Conservation (phyloP, 2,329 filamentous ascomycete genomes). For the Colletotrichum sp. region DNA sequence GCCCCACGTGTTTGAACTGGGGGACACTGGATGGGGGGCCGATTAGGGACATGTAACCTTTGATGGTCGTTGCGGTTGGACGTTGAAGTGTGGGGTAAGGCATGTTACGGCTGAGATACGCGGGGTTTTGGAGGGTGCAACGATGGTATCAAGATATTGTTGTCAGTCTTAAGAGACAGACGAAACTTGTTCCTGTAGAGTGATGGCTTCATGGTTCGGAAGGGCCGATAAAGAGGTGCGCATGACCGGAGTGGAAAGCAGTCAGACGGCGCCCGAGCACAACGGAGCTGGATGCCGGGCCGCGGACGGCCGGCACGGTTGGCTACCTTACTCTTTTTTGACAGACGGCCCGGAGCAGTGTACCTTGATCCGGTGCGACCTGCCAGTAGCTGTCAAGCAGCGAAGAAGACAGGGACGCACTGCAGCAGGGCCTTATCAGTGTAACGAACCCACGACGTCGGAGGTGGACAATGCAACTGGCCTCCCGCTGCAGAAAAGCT, state of each 20-base stretch:
- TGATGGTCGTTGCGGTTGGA: neutral
- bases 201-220: rapidly evolving
- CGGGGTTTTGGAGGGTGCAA: neutral
- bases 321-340: too few relatives aligned
- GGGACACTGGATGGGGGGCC: neutral
- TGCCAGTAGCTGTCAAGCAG: neutral
- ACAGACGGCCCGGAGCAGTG: neutral
- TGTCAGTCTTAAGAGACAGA: too few relatives aligned
- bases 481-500: neutral
- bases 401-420: neutral
- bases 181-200: too few relatives aligned
- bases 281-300: rapidly evolving
- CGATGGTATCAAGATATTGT: neutral
- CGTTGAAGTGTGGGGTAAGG: neutral
- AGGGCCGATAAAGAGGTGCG: neutral
- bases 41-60: neutral
- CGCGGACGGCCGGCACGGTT: neutral
- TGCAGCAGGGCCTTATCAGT: neutral
- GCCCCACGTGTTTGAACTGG: neutral
- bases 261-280: neutral
- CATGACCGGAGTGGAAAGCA: neutral
- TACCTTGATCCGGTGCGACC: neutral
- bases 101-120: neutral
- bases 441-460: constrained; percentile 1
- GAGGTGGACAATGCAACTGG: neutral